A percentile compares a stretch with the other conserved stretches of the same genome.
Evolutionary conservation across 768 basidiomycete genomes (phyloP).

Genomic region (Mycena indigotica): DNA sequence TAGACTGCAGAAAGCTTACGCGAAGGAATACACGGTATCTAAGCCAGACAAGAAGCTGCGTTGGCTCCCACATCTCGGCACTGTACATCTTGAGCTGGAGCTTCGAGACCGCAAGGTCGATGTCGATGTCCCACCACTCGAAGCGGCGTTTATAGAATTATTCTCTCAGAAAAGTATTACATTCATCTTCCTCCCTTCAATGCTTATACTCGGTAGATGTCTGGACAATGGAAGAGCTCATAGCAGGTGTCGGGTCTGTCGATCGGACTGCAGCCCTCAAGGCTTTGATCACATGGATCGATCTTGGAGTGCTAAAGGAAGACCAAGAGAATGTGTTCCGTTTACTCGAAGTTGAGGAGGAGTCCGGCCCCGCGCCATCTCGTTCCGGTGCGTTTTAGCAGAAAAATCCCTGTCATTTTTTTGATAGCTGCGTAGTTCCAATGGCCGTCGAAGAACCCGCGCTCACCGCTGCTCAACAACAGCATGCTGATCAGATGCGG

Average conservation of each 20-base stretch:
- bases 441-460: conserved; percentile 47
- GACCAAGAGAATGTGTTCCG: conserved; percentile 59
- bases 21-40: conserved; percentile 73
- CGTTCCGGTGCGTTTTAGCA: conserved; percentile 29
- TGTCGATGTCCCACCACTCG: conserved; percentile 80
- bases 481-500: conserved; percentile 83
- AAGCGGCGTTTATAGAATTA: conserved; percentile 88
- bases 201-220: conserved; percentile 43
- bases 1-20: conserved; percentile 78
- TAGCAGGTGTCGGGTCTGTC: conserved; percentile 61
- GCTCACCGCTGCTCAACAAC: conserved; percentile 63
- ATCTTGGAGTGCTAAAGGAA: conserved; percentile 78
- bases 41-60: conserved; percentile 91
- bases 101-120: conserved; percentile 78
- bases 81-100: conserved; percentile 76
- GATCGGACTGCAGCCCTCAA: conserved; percentile 68
- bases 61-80: conserved; percentile 90
- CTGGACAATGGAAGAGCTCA: conserved; percentile 75
- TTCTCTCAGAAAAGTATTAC: conserved; percentile 69
- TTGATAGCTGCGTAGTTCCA: conserved; percentile 22
- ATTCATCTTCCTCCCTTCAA: neutral
- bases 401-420: neutral
- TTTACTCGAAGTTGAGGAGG: conserved; percentile 65
- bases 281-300: conserved; percentile 82
- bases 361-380: conserved; percentile 31